A percentile compares a stretch with the other conserved stretches of the same genome.
Evolutionary conservation across 805 yeast genomes (phyloP).

Genomic region (Komagataella kurtzmanii): DNA sequence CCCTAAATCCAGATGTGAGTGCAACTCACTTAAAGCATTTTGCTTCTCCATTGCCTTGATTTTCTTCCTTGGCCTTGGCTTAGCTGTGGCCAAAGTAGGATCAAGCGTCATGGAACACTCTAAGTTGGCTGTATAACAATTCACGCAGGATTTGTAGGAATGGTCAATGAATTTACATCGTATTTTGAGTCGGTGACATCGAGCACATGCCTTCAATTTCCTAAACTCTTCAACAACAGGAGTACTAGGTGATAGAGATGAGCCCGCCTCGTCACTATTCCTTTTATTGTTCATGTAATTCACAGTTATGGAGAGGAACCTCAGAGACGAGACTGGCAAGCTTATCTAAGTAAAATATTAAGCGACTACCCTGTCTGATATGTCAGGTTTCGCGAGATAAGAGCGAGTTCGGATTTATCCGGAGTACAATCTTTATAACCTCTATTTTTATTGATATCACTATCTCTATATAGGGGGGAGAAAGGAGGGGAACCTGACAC

Average conservation of each 20-base stretch:
- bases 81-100: conserved; percentile 30
- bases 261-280: not conserved
- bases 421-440: not conserved
- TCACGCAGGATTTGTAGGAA: conserved; percentile 23
- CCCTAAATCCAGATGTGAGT: conserved; percentile 13
- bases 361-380: not conserved
- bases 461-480: not conserved
- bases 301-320: not conserved
- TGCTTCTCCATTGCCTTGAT: conserved; percentile 11
- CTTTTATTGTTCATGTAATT: not conserved
- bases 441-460: not conserved
- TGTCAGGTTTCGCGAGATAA: not conserved
- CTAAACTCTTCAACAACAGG: conserved; percentile 19
- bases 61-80: conserved; percentile 19
- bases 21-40: conserved; percentile 14
- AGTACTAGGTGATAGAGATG: not conserved
- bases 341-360: not conserved
- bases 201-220: conserved; percentile 37
- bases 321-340: not conserved
- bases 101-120: conserved; percentile 36
- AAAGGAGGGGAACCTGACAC: not conserved
- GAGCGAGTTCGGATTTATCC: not conserved
- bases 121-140: conserved; percentile 30
- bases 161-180: conserved; percentile 39
- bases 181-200: conserved; percentile 40